Evolutionary conservation across 805 yeast genomes (phyloP).

Genomic region (Starmerella vaccinii): DNA sequence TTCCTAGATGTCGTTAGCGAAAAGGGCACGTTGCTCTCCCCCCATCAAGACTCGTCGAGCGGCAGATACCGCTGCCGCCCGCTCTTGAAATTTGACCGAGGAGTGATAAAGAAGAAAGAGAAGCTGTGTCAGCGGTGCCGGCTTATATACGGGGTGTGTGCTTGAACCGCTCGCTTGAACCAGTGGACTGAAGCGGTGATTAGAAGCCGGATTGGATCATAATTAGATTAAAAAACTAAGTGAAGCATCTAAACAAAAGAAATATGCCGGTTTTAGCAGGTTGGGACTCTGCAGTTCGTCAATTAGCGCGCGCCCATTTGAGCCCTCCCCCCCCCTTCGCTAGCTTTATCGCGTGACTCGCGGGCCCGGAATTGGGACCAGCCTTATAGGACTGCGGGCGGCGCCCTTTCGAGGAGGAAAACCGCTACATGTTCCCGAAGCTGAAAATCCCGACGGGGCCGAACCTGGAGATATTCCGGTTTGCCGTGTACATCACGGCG

Average conservation of each 20-base stretch:
- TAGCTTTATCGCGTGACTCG: not conserved
- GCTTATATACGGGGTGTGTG: not conserved
- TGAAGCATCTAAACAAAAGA: too few species aligned
- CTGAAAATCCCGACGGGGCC: constrained; percentile 21
- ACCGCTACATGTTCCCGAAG: constrained; percentile 9
- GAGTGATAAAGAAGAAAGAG: not conserved
- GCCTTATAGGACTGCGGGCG: not conserved
- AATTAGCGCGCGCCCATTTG: too few species aligned
- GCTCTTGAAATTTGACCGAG: not conserved
- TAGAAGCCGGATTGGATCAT: too few species aligned
- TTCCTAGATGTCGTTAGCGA: constrained; percentile 27
- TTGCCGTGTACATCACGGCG: constrained; percentile 71
- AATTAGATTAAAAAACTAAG: too few species aligned
- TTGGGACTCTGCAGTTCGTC: too few species aligned
- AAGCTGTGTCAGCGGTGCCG: constrained; percentile 1
- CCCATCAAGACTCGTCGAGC: constrained; percentile 7
- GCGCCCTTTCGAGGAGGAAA: too few species aligned
- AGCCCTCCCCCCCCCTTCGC: too few species aligned
- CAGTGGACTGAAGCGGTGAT: too few species aligned
- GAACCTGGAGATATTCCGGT: constrained; percentile 36
- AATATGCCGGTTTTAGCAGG: too few species aligned
- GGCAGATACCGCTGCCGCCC: not conserved
- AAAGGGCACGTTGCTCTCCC: constrained; percentile 21
- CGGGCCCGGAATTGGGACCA: not conserved
- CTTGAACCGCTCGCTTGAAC: too few species aligned